Conservation (phyloP, 2,329 filamentous ascomycete genomes). For the Beauveria sp. region DNA sequence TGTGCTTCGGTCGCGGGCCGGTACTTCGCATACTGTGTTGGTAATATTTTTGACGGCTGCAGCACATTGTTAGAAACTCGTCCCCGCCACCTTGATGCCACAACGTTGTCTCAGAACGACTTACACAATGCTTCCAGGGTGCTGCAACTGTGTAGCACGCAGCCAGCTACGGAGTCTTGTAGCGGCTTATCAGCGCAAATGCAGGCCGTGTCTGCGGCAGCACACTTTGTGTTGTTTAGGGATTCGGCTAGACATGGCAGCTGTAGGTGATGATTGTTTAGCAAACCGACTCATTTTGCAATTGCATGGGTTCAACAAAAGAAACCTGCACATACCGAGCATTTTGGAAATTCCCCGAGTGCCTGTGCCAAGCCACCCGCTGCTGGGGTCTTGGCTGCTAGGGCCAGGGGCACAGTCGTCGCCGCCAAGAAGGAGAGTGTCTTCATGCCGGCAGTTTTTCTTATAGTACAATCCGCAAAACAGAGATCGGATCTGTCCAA, state of each 20-base stretch:
- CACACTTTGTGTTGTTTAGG: not conserved
- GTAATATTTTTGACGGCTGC: conserved; percentile 13
- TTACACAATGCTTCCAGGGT: conserved; percentile 2
- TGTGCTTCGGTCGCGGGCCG: conserved; percentile 11
- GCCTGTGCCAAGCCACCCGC: conserved; percentile 1
- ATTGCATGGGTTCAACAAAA: not conserved
- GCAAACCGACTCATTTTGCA: not conserved
- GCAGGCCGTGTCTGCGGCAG: not conserved
- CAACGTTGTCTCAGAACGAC: not conserved
- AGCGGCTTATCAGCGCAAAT: conserved; percentile 5
- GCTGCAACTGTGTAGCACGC: conserved; percentile 2
- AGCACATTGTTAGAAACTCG: not conserved
- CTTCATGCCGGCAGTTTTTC: not conserved
- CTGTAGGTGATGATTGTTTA: not conserved
- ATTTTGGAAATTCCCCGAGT: not conserved
- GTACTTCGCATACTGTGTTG: conserved; percentile 15
- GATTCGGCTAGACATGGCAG: not conserved
- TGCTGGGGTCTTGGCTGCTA: not conserved
- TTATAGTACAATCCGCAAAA: not conserved
- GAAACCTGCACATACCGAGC: not conserved
- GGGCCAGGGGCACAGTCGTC: not conserved
- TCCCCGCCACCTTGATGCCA: too few relatives aligned
- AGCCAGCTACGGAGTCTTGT: not conserved
- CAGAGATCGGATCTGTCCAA: not conserved
- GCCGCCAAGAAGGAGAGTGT: not conserved